These are phyloP conservation scores for Trichoderma sp. DNA, from an alignment of 2,329 filamentous ascomycete genomes.

Conservation along the genomic window DNA sequence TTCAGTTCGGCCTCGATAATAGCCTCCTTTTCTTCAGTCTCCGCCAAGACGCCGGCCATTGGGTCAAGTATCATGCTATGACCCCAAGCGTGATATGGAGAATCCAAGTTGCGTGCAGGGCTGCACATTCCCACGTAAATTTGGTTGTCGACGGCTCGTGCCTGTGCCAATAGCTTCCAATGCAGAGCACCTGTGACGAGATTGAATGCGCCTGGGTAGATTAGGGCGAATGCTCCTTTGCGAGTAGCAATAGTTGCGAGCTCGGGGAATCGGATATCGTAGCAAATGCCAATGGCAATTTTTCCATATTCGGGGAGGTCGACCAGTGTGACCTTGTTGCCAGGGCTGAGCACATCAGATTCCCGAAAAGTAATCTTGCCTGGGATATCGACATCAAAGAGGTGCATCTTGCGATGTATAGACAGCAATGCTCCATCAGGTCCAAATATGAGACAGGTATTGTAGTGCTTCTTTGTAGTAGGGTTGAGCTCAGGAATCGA, in stretches of 20 bases:
- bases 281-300: constrained; percentile 89
- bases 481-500: constrained; percentile 80
- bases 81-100: constrained; percentile 84
- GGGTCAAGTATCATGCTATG: constrained; percentile 88
- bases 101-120: constrained; percentile 74
- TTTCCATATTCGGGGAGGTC: constrained; percentile 85
- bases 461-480: constrained; percentile 68
- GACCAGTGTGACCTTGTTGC: constrained; percentile 79
- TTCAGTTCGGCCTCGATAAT: constrained; percentile 72
- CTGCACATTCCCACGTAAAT: constrained; percentile 89
- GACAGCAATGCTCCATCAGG: constrained; percentile 73
- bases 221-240: constrained; percentile 74
- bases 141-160: constrained; percentile 88
- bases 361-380: constrained; percentile 91
- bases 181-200: constrained; percentile 87
- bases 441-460: constrained; percentile 81
- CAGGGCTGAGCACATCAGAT: constrained; percentile 81
- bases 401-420: constrained; percentile 87
- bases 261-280: constrained; percentile 96
- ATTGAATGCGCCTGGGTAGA: constrained; percentile 98
- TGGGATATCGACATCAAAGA: constrained; percentile 97
- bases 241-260: constrained; percentile 84
- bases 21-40: constrained; percentile 74
- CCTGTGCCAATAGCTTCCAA: constrained; percentile 80
- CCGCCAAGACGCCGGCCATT: constrained; percentile 72